These are phyloP conservation scores for Aspergillus fumigatus DNA, from an alignment of 2,329 filamentous ascomycete species.

Conservation along the genomic window DNA sequence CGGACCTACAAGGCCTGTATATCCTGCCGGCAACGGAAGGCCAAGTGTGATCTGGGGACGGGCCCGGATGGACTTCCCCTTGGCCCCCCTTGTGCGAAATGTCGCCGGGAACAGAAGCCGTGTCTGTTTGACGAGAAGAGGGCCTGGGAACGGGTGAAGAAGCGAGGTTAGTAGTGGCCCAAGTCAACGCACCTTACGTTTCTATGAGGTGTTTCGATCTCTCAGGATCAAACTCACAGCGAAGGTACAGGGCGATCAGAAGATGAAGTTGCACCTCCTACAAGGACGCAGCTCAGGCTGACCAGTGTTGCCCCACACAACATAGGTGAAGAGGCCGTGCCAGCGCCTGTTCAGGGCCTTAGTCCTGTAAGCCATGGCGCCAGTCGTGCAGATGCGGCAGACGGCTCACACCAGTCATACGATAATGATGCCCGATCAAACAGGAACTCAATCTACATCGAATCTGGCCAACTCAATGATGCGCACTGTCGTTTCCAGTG, in stretches of 20 bases:
- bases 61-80: conserved; percentile 36
- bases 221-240: neutral
- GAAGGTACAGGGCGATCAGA: conserved; percentile 8
- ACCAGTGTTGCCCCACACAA: conserved; percentile 1
- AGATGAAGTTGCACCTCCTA: conserved; percentile 1
- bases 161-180: conserved; percentile 24
- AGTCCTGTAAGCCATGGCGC: conserved; percentile 1
- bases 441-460: conserved; percentile 26
- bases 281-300: conserved; percentile 6
- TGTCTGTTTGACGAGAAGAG: conserved; percentile 45
- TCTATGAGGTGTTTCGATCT: neutral
- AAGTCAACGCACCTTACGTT: neutral
- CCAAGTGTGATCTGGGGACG: conserved; percentile 47
- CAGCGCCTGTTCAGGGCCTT: neutral
- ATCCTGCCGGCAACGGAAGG: conserved; percentile 50
- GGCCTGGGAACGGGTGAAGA: conserved; percentile 37
- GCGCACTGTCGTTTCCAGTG: conserved; percentile 48
- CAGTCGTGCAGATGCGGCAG: neutral
- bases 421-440: conserved; percentile 4
- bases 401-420: conserved; percentile 2
- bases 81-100: conserved; percentile 45
- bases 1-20: conserved; percentile 54
- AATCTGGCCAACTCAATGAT: conserved; percentile 36
- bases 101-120: conserved; percentile 48
- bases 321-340: neutral